These are phyloP conservation scores for Drechslerella stenobrocha DNA, from an alignment of 2,329 filamentous ascomycete species.

Conservation along the genomic window DNA sequence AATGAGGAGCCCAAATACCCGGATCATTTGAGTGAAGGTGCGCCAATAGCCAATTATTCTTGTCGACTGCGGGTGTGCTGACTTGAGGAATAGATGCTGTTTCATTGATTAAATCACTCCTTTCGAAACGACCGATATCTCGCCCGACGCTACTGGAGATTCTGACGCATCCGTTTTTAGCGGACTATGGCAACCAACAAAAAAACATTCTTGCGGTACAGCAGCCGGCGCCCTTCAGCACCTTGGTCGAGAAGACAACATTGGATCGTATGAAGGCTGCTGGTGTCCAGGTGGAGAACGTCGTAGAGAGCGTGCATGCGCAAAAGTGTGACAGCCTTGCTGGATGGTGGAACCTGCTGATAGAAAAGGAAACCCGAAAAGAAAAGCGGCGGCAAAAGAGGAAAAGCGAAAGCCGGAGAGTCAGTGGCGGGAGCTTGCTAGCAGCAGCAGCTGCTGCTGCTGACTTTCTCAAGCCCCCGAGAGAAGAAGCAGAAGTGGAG, in stretches of 20 bases:
- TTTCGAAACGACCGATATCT: constrained; percentile 86
- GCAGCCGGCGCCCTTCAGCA: constrained; percentile 79
- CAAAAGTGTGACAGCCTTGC: constrained; percentile 87
- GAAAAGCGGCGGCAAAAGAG: constrained; percentile 75
- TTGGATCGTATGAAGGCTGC: constrained; percentile 89
- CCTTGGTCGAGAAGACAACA: constrained; percentile 83
- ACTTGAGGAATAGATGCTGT: constrained; percentile 65
- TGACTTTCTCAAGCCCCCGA: constrained; percentile 37
- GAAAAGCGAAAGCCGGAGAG: constrained; percentile 80
- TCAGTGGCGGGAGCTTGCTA: constrained; percentile 70
- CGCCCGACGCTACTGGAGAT: constrained; percentile 83
- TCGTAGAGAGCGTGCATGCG: constrained; percentile 89
- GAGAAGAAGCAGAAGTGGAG: constrained; percentile 43
- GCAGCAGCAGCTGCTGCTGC: constrained; percentile 25
- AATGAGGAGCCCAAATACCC: constrained; percentile 83
- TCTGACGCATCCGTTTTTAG: constrained; percentile 80
- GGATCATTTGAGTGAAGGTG: constrained; percentile 67
- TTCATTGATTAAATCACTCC: constrained; percentile 73
- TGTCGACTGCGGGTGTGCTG: background rate
- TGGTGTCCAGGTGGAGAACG: constrained; percentile 88
- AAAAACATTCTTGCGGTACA: constrained; percentile 84
- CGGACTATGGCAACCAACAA: constrained; percentile 83
- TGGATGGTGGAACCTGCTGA: constrained; percentile 92
- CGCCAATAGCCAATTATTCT: background rate
- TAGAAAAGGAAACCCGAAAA: constrained; percentile 94